A percentile compares a stretch with the other conserved stretches of the same genome.
phyloP scores from a whole-genome alignment of 495 filamentous ascomycete genomes.

The Xylaria intraflava region DNA sequence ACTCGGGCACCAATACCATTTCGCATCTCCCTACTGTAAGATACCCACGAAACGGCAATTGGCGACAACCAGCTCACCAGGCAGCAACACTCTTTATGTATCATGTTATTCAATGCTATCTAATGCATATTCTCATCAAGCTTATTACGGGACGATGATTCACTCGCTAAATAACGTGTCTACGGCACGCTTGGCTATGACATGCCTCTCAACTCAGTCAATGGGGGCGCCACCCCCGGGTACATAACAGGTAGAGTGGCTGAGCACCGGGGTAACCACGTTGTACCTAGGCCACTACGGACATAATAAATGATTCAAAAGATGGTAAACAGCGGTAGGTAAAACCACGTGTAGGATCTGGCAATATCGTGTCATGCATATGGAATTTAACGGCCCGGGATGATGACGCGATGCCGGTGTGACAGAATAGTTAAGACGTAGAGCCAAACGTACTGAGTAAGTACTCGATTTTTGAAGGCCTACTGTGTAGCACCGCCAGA shows the following conservation, averaged over 20 bases:
- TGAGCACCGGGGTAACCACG: no score
- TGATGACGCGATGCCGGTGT: not conserved
- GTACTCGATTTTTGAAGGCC: not conserved
- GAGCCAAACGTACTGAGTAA: no score
- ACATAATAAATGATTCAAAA: not conserved
- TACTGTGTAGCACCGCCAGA: not conserved
- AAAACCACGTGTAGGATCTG: not conserved
- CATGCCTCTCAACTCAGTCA: no score
- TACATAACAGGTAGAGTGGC: no score
- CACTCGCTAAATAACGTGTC: not conserved
- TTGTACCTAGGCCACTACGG: no score
- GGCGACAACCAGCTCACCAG: not conserved
- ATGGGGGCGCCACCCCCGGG: no score
- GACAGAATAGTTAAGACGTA: not conserved
- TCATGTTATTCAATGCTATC: not conserved
- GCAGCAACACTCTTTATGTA: not conserved
- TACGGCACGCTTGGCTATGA: not conserved
- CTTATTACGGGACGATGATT: no score
- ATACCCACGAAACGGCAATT: not conserved
- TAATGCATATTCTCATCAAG: no score
- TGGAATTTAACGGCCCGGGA: not conserved
- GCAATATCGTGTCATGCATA: not conserved
- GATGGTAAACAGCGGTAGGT: not conserved
- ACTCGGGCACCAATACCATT: slow-evolving; percentile 9
- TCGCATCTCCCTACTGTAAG: not conserved